These are phyloP conservation scores for Cornus florida DNA, from an alignment of 148 eudicot genomes.

Conservation along the genomic window DNA sequence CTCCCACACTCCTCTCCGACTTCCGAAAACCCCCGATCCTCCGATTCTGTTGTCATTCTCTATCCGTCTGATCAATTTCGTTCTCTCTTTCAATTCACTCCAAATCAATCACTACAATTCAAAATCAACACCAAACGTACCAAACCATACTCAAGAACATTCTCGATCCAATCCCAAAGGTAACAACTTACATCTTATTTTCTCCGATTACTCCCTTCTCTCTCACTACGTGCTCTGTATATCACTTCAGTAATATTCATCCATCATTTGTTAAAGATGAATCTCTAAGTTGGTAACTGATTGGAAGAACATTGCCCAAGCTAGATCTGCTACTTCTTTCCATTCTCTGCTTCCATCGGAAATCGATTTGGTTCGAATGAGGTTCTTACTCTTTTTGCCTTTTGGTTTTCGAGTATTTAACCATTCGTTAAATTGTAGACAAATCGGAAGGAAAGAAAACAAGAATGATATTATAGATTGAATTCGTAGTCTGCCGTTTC, in stretches of 20 bases:
- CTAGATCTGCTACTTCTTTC: slow-evolving; percentile 5
- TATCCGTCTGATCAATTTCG: slow-evolving; percentile 7
- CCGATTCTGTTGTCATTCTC: slow-evolving; percentile 9
- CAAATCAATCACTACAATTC: background rate
- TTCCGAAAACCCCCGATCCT: slow-evolving; percentile 22
- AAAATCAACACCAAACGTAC: background rate
- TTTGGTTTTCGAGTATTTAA: background rate
- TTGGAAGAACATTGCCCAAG: background rate
- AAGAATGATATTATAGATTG: background rate
- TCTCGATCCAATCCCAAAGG: background rate
- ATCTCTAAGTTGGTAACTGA: no score
- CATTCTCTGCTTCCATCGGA: no score
- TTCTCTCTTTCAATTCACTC: background rate
- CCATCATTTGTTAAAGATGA: background rate
- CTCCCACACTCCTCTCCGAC: slow-evolving; percentile 19
- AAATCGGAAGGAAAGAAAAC: background rate
- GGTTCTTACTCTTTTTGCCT: background rate
- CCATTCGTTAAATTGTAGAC: background rate
- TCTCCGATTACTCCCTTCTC: background rate
- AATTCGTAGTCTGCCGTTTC: background rate
- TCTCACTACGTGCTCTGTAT: background rate
- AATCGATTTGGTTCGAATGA: background rate
- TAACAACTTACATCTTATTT: background rate
- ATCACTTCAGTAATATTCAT: background rate
- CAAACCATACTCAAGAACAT: background rate